phyloP scores from a whole-genome alignment of 768 basidiomycete species.

The Auricularia heimuer region DNA sequence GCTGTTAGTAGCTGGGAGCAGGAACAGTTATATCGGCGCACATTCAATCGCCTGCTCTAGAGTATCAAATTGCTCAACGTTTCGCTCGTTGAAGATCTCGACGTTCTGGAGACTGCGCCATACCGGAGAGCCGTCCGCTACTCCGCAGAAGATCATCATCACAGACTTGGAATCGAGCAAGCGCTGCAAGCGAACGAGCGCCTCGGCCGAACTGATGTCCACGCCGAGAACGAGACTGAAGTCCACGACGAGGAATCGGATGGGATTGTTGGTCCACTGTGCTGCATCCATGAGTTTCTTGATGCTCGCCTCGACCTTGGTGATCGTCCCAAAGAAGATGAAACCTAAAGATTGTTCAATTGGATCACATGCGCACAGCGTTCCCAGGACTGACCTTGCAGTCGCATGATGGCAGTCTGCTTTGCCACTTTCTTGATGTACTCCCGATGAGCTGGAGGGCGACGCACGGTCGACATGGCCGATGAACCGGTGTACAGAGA shows the following conservation, averaged over 20 bases:
- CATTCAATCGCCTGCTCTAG: conserved; percentile 92
- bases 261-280: conserved; percentile 61
- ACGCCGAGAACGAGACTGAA: conserved; percentile 79
- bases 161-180: conserved; percentile 67
- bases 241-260: conserved; percentile 87
- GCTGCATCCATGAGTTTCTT: conserved; percentile 62
- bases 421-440: conserved; percentile 90
- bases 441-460: conserved; percentile 76
- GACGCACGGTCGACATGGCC: conserved; percentile 81
- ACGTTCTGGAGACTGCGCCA: conserved; percentile 70
- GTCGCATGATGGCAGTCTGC: conserved; percentile 77
- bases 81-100: conserved; percentile 62
- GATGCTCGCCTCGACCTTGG: conserved; percentile 80
- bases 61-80: conserved; percentile 73
- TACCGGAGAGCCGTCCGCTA: conserved; percentile 49
- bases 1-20: neutral
- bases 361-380: neutral
- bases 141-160: conserved; percentile 82
- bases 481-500: conserved; percentile 73
- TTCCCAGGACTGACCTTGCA: conserved; percentile 50
- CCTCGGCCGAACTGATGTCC: conserved; percentile 92
- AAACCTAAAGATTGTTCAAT: conserved; percentile 38
- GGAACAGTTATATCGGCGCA: conserved; percentile 27
- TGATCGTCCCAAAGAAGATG: conserved; percentile 90
- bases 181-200: conserved; percentile 84